Evolutionary conservation across 495 filamentous ascomycete species (phyloP), one percentile per base, ranked within the genome.

Genomic region (Geoglossum glabrum): DNA sequence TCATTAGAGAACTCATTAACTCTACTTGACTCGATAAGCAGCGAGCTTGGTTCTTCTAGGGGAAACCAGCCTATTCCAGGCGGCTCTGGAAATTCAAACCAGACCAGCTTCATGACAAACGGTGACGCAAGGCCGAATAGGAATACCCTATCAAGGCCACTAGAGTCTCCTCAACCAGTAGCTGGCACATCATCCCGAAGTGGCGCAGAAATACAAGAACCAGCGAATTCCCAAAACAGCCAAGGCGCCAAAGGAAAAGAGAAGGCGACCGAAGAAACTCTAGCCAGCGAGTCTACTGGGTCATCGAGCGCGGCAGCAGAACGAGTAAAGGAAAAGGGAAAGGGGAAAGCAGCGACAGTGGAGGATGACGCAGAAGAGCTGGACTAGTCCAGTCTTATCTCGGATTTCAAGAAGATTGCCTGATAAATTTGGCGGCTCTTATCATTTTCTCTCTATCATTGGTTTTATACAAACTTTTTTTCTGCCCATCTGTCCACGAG

Each of bases 331-430:
- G 56, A 58, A 15, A 60, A 60, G 28, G 59, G 59, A 5, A 60
- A 60, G 34, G 59, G 21, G 19, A 60, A 23, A 28, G 59, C 59
- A 33, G 59, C 34, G 3, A 59, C 59, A 0, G 56, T 60, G 10
- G 59, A 60, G 40, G 59, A 60, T 58, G 30, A 43, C 8, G 28
- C 30, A 19, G 57, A 59, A 26, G 57, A 59, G 1, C 26, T 34
- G 11, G 49, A 57, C 26, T 59, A 55, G 52, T 36, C 11, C 13
- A 28, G 26, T 36, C 31, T 11, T 5, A 11, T 11, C 31, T 4
- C 11, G 11, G 31, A 11, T 34, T 4, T 34, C 11, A 11, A 34
- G 31, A 34, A 11, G 31, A 34, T 34, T 11, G 31, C 31, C 31
- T 34, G 11, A 11, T 11, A 4, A 34, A 11, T 34, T 34, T 34